Base-by-base conservation (phyloP, 768 basidiomycete species). In the Amanita pseudoporphyria region DNA sequence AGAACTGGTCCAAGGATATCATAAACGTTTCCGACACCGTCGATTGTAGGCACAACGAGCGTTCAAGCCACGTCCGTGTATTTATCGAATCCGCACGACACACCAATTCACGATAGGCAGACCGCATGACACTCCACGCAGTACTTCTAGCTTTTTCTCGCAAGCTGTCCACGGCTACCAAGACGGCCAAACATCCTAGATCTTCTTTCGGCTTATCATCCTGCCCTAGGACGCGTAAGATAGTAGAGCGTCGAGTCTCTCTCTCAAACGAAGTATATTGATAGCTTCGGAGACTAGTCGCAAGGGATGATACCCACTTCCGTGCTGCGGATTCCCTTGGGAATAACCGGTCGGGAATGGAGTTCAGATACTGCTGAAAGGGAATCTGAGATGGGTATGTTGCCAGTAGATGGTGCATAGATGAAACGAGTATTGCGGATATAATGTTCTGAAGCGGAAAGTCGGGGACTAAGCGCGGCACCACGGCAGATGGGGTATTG, bases 311-410 rank as follows among this genome's bases (percentile, higher is more conserved):
- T n/a, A 87, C 65, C 86, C 86, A 89, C 13, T 41, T 49, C 14
- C 66, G 59, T 1, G 66, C 64, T 3, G 61, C 58, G 1, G 70
- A 71, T 3, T 59, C 49, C 39, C 56, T 58, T 12, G 69, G 65
- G 1, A 81, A 60, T 30, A 76, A 61, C 4, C 60, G 56, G 19
- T 62, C 57, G 13, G 74, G 72, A 14, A 79, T 63, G 7, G 68
- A 61, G 22, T 62, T 60, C 1, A 72, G 59, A 43, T 72, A 70
- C 52, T 76, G 73, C 33, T 68, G 62, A 61, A 77, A 87, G 7
- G 71, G 55, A 46, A 66, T 64, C 58, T 87, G 86, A 1, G 83
- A 85, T 3, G 87, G 87, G 61, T 82, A 84, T 4, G 67, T 62
- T 6, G 70, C 56, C 13, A 74, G 62, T 9, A 88, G 73, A 50